Evolutionary conservation across 2,329 filamentous ascomycete genomes (phyloP), one percentile per base, ranked within the genome.

Genomic region (Stagonosporopsis tanaceti): DNA sequence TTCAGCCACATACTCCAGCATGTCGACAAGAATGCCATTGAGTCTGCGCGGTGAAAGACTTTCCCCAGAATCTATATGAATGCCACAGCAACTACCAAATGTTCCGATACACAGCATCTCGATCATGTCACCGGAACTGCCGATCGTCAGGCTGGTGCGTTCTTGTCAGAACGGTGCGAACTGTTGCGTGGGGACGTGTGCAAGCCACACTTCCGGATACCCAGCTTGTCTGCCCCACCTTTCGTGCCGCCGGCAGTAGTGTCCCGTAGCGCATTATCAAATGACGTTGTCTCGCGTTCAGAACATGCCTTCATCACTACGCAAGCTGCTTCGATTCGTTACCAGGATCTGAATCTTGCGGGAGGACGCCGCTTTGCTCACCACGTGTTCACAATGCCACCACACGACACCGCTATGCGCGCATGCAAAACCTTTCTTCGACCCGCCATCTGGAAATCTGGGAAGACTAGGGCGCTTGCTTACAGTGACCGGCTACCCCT

Each of bases 1-100:
- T 57, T 53, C 48, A 57, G 54, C 54, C 54, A 57, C 54, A 57
- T 47, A 48, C 53, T 37, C 48, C 44, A 39, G 40, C n/a, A 11
- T 6, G 32, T 45, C 7, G 24, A 24, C 27, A 53, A 48, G 44
- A 53, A 57, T 53, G 54, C 38, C 44, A 48, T 46, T 48, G 8
- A 38, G 22, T 17, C 50, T n/a, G 32, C 32, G 20, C 17, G 15
- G 39, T n/a, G 38, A 32, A 38, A n/a, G 2, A 12, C 35, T 20
- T 27, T 11, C 4, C 6, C 12, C 24, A 5, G 15, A 17, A 25
- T 35, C 2, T 14, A 14, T 45, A 9, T 45, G 15, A 15, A 27
- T 6, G 24, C 8, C 4, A 6, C 5, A 15, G 2, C 6, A 4
- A 5, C 2, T 30, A 8, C 1, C 14, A 22, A 12, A 3, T 5